A percentile compares a stretch with the other conserved stretches of the same genome.
phyloP scores from a whole-genome alignment of 306 rosid genomes.

The Cucurbita moschata region DNA sequence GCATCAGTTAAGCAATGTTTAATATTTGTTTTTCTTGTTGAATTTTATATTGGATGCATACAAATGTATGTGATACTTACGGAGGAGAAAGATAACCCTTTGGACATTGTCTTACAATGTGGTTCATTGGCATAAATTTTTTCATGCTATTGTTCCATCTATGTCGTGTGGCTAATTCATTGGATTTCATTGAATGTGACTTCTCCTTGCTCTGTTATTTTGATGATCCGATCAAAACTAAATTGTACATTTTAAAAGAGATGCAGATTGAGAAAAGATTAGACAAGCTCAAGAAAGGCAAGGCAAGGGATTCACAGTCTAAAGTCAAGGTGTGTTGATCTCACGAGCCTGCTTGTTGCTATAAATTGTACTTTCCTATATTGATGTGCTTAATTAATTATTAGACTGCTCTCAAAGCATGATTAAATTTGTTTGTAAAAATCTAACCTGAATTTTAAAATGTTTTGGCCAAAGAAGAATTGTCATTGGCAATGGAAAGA shows the following conservation, averaged over 20 bases:
- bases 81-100: neutral
- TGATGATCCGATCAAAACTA: slow-evolving; percentile 11
- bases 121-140: neutral
- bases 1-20: neutral
- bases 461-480: neutral
- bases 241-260: slow-evolving; percentile 38
- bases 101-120: neutral
- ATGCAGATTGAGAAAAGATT: slow-evolving; percentile 93
- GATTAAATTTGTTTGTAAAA: neutral
- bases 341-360: neutral
- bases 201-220: neutral
- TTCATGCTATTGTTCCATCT: neutral
- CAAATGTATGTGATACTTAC: neutral
- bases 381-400: neutral
- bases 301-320: slow-evolving; percentile 63
- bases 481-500: neutral
- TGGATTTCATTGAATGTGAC: neutral
- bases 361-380: neutral
- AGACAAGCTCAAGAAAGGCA: slow-evolving; percentile 87
- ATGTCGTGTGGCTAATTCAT: neutral
- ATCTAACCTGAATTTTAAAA: neutral
- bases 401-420: neutral
- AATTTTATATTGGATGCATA: neutral
- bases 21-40: neutral
- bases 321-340: slow-evolving; percentile 49